These are phyloP conservation scores for Botrytis elliptica DNA, from an alignment of 2,329 filamentous ascomycete species.

Conservation along the genomic window DNA sequence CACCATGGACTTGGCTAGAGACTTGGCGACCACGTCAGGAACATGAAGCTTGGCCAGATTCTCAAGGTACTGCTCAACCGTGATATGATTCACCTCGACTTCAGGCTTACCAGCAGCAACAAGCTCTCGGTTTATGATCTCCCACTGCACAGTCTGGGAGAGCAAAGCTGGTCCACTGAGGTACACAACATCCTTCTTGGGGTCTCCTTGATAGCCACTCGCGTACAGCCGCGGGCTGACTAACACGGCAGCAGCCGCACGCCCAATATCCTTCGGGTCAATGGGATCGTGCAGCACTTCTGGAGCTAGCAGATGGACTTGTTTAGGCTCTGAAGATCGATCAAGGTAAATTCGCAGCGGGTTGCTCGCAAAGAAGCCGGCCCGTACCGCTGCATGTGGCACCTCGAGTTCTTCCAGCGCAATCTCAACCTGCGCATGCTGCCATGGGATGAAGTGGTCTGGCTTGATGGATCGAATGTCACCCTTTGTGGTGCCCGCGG, in stretches of 20 bases:
- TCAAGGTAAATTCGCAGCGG: slow-evolving; percentile 35
- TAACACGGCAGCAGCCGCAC: slow-evolving; percentile 40
- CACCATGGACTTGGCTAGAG: slow-evolving; percentile 10
- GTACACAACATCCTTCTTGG: slow-evolving; percentile 7
- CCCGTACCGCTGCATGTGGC: slow-evolving; percentile 44
- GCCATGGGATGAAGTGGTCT: slow-evolving; percentile 41
- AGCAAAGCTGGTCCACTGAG: slow-evolving; percentile 8
- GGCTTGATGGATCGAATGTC: slow-evolving; percentile 36
- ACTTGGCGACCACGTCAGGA: slow-evolving; percentile 9
- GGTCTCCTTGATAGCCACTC: slow-evolving; percentile 10
- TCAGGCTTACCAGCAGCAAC: slow-evolving; percentile 11
- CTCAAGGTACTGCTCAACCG: slow-evolving; percentile 8
- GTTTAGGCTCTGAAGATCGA: slow-evolving; percentile 32
- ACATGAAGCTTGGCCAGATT: slow-evolving; percentile 6
- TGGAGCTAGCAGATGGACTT: slow-evolving; percentile 39
- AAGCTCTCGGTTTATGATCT: slow-evolving; percentile 6
- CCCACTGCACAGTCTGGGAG: slow-evolving; percentile 8
- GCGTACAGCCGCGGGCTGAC: slow-evolving; percentile 7
- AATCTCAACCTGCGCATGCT: slow-evolving; percentile 48
- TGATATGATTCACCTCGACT: slow-evolving; percentile 9
- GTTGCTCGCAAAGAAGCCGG: slow-evolving; percentile 48
- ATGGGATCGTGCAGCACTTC: slow-evolving; percentile 43
- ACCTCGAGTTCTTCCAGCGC: slow-evolving; percentile 42
- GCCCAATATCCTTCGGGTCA: slow-evolving; percentile 47
- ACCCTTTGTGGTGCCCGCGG: slow-evolving; percentile 17